Evolutionary conservation across 345 rosid species (phyloP), one percentile per base, ranked within the genome.

Genomic region (Pistacia integerrima): DNA sequence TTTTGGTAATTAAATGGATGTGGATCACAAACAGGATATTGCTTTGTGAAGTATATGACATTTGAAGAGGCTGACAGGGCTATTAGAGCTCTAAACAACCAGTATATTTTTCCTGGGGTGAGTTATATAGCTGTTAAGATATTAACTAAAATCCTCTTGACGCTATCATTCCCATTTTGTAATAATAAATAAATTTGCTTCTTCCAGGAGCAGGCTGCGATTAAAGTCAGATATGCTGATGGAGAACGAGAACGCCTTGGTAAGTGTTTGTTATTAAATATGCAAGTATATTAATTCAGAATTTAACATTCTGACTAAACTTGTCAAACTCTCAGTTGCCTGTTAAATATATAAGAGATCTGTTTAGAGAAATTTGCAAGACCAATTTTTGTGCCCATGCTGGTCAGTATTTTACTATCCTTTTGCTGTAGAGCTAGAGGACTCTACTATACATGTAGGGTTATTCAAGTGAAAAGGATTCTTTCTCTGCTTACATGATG

Each of bases 31-130:
- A 81, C 85, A 92, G 98, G 89, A 63, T 91, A 90, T 82, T 92
- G 97, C 87, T 94, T 94, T 78, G 91, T 93, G 49, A 94, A 94
- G 83, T 94, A 88, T 86, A 82, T 84, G 72, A 89, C 82, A 51
- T 10, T 79, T 35, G 97, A 86, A 78, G 97, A 91, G 83, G 94
- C 91, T 80, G 87, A 74, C 58, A 83, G 86, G 49, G 98, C 97
- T 70, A 91, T 94, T 79, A 81, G 80, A 76, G 93, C 91, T 84
- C 85, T 94, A 75, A 59, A 85, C 63, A 86, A 85, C 75, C 89
- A 83, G 69, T 83, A 75, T 85, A 87, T 88, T 58, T 88, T 91
- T 84, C 91, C 94, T 49, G 97, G 97, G 87, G 97, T 94, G 71
- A 82, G 94, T 89, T 76, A 52, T 57, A 60, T 78, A 41, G 18